Evolutionary conservation across 176 grass and related monocot species (phyloP).

Genomic region (Dendrocalamus sinicus): DNA sequence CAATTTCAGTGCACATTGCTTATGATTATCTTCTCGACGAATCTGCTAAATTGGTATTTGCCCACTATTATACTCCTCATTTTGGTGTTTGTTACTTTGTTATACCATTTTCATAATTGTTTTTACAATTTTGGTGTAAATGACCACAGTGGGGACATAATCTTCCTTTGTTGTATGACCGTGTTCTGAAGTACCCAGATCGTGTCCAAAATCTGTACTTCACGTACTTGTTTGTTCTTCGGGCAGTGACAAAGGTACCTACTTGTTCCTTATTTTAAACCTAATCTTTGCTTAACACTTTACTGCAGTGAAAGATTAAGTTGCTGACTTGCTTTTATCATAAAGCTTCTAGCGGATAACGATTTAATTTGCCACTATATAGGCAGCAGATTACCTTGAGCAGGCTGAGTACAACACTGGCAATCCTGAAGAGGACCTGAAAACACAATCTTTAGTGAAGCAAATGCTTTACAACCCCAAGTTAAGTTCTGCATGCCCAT

Average conservation of each 20-base stretch:
- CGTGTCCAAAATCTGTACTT: conserved; percentile 90
- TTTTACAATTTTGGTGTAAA: conserved; percentile 36
- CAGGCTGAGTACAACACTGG: conserved; percentile 93
- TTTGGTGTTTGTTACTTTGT: conserved; percentile 33
- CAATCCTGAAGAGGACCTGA: conserved; percentile 78
- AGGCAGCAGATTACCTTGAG: conserved; percentile 95
- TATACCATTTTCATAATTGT: conserved; percentile 12
- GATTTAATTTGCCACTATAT: conserved; percentile 50
- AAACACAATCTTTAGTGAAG: conserved; percentile 81
- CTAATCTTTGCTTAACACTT: neutral
- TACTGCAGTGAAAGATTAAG: neutral
- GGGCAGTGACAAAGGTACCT: conserved; percentile 88
- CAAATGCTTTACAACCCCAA: conserved; percentile 78
- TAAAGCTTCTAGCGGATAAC: conserved; percentile 1
- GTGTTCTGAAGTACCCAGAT: conserved; percentile 84
- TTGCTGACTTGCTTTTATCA: neutral
- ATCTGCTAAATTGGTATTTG: conserved; percentile 68
- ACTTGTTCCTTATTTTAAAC: conserved; percentile 26
- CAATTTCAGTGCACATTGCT: conserved; percentile 98
- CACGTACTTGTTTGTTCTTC: conserved; percentile 91
- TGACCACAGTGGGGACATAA: conserved; percentile 85
- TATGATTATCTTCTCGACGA: conserved; percentile 79
- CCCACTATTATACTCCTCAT: neutral
- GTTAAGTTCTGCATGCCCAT: conserved; percentile 72
- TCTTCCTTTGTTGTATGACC: conserved; percentile 78